A percentile compares a stretch with the other conserved stretches of the same genome.
Evolutionary conservation across 169 alveolate species (phyloP).

Genomic region (Eimeria tenella): DNA sequence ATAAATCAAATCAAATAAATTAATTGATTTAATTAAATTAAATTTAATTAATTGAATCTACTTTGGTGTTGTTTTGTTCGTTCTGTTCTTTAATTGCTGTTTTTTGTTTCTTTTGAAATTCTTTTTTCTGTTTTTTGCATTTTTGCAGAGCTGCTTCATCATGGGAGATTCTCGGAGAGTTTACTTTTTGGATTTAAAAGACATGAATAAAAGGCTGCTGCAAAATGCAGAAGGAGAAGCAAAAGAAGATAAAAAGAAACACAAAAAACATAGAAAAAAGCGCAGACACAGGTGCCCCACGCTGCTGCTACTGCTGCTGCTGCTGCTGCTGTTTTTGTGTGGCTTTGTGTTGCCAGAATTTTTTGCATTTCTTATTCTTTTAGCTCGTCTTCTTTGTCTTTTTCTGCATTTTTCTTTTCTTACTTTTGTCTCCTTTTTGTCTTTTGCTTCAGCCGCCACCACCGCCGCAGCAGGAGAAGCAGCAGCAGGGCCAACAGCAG

Average conservation of each 20-base stretch:
- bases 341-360: background rate
- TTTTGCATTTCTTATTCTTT: too few species aligned
- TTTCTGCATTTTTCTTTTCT: background rate
- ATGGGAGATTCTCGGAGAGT: conserved; percentile 48
- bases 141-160: conserved; percentile 65
- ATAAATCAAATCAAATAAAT: background rate
- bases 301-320: background rate
- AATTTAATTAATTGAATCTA: too few species aligned
- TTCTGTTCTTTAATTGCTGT: too few species aligned
- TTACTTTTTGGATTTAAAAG: conserved; percentile 41
- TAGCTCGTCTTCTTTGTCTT: too few species aligned
- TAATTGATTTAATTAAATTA: too few species aligned
- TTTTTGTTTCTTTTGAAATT: too few species aligned
- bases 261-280: background rate
- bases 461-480: background rate
- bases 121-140: background rate
- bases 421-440: too few species aligned
- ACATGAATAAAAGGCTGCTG: conserved; percentile 1
- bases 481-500: background rate
- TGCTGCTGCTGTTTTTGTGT: background rate
- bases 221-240: background rate
- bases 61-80: too few species aligned
- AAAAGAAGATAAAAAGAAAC: background rate
- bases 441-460: background rate
- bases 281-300: background rate